These are phyloP conservation scores for Arthrobotrys megalospora DNA, from an alignment of 2,329 filamentous ascomycete species.

Conservation along the genomic window DNA sequence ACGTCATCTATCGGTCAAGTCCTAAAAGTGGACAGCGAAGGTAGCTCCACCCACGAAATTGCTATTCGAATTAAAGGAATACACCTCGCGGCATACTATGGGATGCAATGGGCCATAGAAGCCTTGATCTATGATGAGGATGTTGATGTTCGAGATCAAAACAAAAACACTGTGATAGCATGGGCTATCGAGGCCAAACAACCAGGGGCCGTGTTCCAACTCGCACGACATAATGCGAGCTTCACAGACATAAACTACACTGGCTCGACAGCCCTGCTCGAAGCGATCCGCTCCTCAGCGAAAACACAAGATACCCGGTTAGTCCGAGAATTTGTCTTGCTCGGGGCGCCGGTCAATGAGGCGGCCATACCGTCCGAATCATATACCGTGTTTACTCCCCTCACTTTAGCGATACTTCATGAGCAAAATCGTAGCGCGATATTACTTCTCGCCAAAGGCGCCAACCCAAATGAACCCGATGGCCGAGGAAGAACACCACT, in stretches of 20 bases:
- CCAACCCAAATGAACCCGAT: background rate
- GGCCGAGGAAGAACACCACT: background rate
- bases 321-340: background rate
- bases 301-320: background rate
- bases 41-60: too few species aligned
- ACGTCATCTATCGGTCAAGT: constrained; percentile 8
- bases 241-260: background rate
- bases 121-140: background rate
- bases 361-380: background rate
- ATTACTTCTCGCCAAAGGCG: background rate
- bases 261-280: background rate
- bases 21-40: background rate
- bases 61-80: background rate
- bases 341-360: background rate
- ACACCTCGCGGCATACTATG: constrained; percentile 20
- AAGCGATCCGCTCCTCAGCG: background rate
- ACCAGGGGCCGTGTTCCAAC: background rate
- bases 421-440: too few species aligned
- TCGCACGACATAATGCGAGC: background rate
- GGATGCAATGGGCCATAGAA: background rate
- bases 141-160: background rate
- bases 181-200: background rate
- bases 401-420: constrained; percentile 3
- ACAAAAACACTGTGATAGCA: background rate
- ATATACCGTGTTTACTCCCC: background rate